phyloP scores from a whole-genome alignment of 257 asterid genomes.

The Solanum etuberosum region DNA sequence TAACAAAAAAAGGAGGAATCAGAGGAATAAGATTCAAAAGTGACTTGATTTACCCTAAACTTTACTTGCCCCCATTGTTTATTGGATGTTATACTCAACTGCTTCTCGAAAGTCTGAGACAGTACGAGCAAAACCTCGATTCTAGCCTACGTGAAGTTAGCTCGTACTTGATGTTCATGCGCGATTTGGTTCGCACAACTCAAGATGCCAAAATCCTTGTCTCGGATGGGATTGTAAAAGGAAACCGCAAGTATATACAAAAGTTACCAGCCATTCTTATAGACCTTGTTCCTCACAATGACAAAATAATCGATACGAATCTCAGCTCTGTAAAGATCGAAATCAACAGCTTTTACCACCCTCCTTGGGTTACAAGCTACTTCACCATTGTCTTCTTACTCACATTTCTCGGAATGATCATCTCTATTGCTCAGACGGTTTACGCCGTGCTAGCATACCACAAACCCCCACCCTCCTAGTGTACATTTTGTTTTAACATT shows the following conservation, averaged over 20 bases:
- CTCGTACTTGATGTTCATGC: constrained; percentile 10
- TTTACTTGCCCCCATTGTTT: constrained; percentile 6
- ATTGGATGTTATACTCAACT: background rate
- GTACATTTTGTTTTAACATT: too few relatives aligned
- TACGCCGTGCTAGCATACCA: background rate
- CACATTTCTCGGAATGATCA: background rate
- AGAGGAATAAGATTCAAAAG: constrained; percentile 3
- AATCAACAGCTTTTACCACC: background rate
- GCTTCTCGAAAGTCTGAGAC: background rate
- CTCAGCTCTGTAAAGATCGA: background rate
- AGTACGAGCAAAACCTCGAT: background rate
- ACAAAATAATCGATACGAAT: background rate
- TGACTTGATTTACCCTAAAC: background rate
- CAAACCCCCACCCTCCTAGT: background rate
- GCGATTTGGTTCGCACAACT: constrained; percentile 3
- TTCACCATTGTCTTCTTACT: background rate
- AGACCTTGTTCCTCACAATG: background rate
- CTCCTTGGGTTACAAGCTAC: background rate
- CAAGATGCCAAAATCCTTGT: constrained; percentile 7
- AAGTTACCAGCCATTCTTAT: background rate
- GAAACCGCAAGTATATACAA: background rate
- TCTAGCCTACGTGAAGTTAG: background rate
- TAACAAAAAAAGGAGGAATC: background rate
- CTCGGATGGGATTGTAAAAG: background rate
- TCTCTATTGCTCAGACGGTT: background rate